Evolutionary conservation across 257 asterid genomes (phyloP).

Genomic region (Solanum bulbocastanum): DNA sequence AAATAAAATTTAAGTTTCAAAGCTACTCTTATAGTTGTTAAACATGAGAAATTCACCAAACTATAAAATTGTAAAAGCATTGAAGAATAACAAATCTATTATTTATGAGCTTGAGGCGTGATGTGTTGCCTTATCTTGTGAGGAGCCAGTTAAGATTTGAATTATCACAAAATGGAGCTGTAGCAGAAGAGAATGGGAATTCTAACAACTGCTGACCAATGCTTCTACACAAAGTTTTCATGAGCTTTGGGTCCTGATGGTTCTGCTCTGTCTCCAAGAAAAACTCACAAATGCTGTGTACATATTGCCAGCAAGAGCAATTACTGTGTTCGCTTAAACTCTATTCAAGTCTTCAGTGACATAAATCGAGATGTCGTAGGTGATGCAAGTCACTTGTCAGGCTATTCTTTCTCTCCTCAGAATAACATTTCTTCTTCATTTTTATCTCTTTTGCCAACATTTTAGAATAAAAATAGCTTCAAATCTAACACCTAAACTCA

Average conservation of each 20-base stretch:
- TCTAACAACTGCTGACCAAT: slow-evolving; percentile 73
- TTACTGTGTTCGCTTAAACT: slow-evolving; percentile 74
- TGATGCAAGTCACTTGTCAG: slow-evolving; percentile 83
- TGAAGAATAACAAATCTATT: too few relatives aligned
- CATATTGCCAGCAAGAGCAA: slow-evolving; percentile 83
- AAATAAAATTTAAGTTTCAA: too few relatives aligned
- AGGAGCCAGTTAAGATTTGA: slow-evolving; percentile 88
- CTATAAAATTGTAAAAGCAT: too few relatives aligned
- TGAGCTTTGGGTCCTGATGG: slow-evolving; percentile 64
- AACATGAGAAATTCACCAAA: too few relatives aligned
- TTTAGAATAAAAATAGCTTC: too few relatives aligned
- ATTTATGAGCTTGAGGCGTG: slow-evolving; percentile 76
- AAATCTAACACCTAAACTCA: too few relatives aligned
- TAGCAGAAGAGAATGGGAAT: slow-evolving; percentile 69
- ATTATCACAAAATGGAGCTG: slow-evolving; percentile 49
- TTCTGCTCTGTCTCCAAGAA: slow-evolving; percentile 31
- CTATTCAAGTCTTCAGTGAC: slow-evolving; percentile 86
- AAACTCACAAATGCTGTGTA: slow-evolving; percentile 86
- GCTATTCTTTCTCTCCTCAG: slow-evolving; percentile 73
- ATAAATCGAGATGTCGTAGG: slow-evolving; percentile 87
- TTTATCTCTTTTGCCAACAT: too few relatives aligned
- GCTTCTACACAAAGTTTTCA: slow-evolving; percentile 84
- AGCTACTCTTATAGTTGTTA: too few relatives aligned
- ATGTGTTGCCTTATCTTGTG: slow-evolving; percentile 94
- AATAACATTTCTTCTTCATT: too few relatives aligned